phyloP scores from a whole-genome alignment of 2,329 filamentous ascomycete genomes.

The Scleromitrula shiraiana region DNA sequence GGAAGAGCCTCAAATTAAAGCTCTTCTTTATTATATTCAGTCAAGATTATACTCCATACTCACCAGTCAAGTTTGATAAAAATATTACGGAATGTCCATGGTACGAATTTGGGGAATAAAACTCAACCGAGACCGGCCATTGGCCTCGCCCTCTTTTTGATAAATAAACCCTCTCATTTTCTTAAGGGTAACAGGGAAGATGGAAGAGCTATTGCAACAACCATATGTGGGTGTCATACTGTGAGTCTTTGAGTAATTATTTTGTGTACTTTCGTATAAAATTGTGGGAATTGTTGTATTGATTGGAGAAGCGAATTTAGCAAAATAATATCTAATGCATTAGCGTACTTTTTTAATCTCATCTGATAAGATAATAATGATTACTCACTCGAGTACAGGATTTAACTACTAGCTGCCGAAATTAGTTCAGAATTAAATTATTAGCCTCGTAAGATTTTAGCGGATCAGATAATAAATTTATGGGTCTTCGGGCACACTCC shows the following conservation, averaged over 20 bases:
- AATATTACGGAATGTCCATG: neutral
- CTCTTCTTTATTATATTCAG: no score
- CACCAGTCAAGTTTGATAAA: neutral
- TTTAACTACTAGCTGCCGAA: no score
- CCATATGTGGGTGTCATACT: no score
- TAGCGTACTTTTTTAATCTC: slow-evolving; percentile 6
- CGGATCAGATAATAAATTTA: no score
- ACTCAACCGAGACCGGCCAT: neutral
- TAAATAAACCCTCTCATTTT: no score
- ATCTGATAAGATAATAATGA: slow-evolving; percentile 10
- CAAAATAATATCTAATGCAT: no score
- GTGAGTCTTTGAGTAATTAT: neutral
- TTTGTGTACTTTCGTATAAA: neutral
- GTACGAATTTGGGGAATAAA: neutral
- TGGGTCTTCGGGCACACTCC: no score
- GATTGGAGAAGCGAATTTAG: no score
- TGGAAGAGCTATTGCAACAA: no score
- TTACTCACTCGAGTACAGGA: neutral
- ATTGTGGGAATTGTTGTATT: no score
- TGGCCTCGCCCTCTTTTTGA: no score
- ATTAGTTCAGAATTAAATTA: neutral
- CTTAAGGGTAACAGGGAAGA: no score
- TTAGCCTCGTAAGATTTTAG: neutral
- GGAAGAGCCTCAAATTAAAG: neutral
- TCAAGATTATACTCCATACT: neutral